Percentiles rank a stretch among this genome's conserved stretches.
phyloP scores from a whole-genome alignment of 129 eudicot genomes.

The Solidago caesia region DNA sequence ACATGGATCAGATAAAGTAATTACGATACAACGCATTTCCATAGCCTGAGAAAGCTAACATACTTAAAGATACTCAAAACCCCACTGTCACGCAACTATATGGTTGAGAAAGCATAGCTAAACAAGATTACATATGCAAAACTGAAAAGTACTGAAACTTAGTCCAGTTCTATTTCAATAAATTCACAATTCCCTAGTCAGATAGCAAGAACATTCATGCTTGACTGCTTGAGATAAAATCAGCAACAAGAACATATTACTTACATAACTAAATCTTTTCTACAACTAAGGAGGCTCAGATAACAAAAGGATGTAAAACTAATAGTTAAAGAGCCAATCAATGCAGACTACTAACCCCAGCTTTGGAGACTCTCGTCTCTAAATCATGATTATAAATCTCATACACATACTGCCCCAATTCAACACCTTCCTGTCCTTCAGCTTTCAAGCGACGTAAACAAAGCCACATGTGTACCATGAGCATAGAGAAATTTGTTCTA shows the following conservation, averaged over 20 bases:
- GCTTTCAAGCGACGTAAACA: slow-evolving; percentile 84
- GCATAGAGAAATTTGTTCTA: slow-evolving; percentile 85
- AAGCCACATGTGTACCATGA: slow-evolving; percentile 95
- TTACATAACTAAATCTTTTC: slow-evolving; percentile 11
- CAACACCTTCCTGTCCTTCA: slow-evolving; percentile 87
- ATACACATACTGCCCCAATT: slow-evolving; percentile 85
- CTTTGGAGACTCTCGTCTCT: slow-evolving; percentile 82
- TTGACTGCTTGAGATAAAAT: neutral
- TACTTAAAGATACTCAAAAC: too few species aligned
- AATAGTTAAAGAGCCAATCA: slow-evolving; percentile 7
- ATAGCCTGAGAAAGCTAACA: too few species aligned
- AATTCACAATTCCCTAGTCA: slow-evolving; percentile 9
- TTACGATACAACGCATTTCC: too few species aligned
- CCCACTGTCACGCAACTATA: neutral
- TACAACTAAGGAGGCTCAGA: slow-evolving; percentile 7
- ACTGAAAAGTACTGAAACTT: neutral
- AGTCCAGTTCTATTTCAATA: neutral
- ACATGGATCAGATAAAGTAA: neutral
- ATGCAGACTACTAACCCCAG: slow-evolving; percentile 73
- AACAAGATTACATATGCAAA: neutral
- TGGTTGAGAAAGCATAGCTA: neutral
- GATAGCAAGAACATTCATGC: slow-evolving; percentile 15
- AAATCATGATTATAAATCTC: slow-evolving; percentile 93
- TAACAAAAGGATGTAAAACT: neutral
- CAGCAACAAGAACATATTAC: slow-evolving; percentile 1